A percentile compares a stretch with the other conserved stretches of the same genome.
Evolutionary conservation across 345 rosid species (phyloP).

Genomic region (Arabidopsis arenosa): DNA sequence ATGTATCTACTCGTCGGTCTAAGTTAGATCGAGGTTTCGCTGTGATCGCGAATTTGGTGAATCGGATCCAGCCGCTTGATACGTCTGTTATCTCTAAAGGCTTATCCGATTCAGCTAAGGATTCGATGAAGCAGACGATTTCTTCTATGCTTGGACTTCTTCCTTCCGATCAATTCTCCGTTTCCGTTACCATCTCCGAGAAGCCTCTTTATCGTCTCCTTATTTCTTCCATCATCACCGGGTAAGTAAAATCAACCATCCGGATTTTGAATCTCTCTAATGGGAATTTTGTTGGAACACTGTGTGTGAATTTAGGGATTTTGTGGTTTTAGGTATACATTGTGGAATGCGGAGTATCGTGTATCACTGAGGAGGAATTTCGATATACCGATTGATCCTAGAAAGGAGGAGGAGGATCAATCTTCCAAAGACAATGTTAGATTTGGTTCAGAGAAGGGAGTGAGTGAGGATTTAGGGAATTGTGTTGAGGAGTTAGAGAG

Average conservation of each 20-base stretch:
- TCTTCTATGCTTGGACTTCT: conserved; percentile 91
- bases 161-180: conserved; percentile 81
- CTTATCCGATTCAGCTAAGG: conserved; percentile 84
- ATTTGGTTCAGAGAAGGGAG: conserved; percentile 42
- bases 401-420: conserved; percentile 40
- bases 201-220: conserved; percentile 75
- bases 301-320: conserved; percentile 16
- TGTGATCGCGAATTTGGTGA: conserved; percentile 83
- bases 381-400: conserved; percentile 50
- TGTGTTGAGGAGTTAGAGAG: conserved; percentile 55
- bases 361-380: conserved; percentile 74
- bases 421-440: conserved; percentile 34
- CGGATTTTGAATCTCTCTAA: background rate
- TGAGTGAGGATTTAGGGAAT: conserved; percentile 43
- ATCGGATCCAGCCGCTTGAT: conserved; percentile 80
- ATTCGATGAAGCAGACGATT: conserved; percentile 91
- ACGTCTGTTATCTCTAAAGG: conserved; percentile 75
- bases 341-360: conserved; percentile 97
- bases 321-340: conserved; percentile 63
- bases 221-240: conserved; percentile 80
- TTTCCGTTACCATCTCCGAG: conserved; percentile 60
- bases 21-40: conserved; percentile 69
- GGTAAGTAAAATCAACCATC: conserved; percentile 49
- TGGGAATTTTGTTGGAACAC: background rate
- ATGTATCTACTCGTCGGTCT: conserved; percentile 78